Evolutionary conservation across 2,329 filamentous ascomycete genomes (phyloP).

Genomic region (Alternaria sp.): DNA sequence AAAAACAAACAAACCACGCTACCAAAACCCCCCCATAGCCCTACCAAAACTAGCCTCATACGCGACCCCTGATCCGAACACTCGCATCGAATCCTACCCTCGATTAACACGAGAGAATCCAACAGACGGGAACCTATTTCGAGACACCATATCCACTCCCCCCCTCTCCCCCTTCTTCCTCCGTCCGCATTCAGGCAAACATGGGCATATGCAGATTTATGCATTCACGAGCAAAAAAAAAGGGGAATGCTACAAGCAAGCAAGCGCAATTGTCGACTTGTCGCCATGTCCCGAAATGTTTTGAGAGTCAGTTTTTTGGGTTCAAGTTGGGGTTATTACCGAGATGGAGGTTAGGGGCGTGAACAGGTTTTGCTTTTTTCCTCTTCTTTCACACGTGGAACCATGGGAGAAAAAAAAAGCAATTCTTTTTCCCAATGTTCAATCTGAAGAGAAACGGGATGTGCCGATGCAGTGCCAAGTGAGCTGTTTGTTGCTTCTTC

Average conservation of each 20-base stretch:
- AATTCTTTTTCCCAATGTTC: background rate
- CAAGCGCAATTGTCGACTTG: constrained; percentile 7
- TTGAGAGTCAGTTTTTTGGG: constrained; percentile 10
- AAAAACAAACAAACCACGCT: background rate
- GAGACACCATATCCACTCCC: too few species aligned
- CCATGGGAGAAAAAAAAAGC: background rate
- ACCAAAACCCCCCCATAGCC: constrained; percentile 17
- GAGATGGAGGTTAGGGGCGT: background rate
- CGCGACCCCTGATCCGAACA: constrained; percentile 1
- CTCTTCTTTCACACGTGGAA: background rate
- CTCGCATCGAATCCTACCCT: background rate
- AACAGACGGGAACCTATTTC: background rate
- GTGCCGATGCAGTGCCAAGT: background rate
- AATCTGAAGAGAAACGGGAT: background rate
- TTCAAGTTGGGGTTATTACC: background rate
- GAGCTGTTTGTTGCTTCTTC: background rate
- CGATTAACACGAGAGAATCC: background rate
- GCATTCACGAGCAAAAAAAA: background rate
- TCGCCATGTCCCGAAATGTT: constrained; percentile 28
- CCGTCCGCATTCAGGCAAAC: constrained; percentile 7
- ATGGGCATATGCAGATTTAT: constrained; percentile 2
- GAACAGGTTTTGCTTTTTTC: constrained; percentile 7
- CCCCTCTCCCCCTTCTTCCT: too few species aligned
- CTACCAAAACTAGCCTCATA: background rate
- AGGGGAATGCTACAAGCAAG: background rate